Conservation (phyloP, 139 green algal genomes). For the Spirogloea muscicola region DNA sequence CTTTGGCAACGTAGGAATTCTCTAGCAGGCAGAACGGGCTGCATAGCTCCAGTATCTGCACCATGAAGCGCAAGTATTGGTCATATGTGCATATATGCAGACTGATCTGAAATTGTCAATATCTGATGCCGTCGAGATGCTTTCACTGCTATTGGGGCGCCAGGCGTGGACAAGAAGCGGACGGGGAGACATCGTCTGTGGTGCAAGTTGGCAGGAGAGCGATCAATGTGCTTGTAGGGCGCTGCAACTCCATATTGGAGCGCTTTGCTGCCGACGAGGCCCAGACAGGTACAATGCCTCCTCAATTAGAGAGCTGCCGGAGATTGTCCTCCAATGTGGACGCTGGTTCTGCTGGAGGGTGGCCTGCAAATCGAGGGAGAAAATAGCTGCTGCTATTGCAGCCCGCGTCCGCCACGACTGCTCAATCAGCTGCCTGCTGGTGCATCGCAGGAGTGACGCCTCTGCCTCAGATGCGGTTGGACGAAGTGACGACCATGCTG, state of each 20-base stretch:
- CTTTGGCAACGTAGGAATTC: background rate
- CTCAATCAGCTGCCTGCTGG: too few relatives aligned
- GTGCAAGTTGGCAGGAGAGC: constrained; percentile 59
- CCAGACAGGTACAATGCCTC: too few relatives aligned
- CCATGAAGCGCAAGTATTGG: background rate
- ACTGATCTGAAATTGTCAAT: background rate
- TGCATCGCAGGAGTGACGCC: constrained; percentile 5
- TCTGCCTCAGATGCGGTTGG: constrained; percentile 23
- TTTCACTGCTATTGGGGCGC: too few relatives aligned
- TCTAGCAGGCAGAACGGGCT: background rate
- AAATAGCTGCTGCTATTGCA: too few relatives aligned
- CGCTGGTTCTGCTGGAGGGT: too few relatives aligned
- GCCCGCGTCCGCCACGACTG: too few relatives aligned
- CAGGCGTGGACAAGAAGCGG: constrained; percentile 2
- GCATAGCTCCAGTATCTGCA: background rate
- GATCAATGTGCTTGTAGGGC: constrained; percentile 65
- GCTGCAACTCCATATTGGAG: constrained; percentile 58
- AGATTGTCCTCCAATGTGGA: too few relatives aligned
- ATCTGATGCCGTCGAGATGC: background rate
- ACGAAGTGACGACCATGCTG: constrained; percentile 33
- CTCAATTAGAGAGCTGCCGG: too few relatives aligned
- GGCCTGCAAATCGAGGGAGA: background rate
- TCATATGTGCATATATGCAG: background rate
- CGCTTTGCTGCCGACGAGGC: too few relatives aligned
- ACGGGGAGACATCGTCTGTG: constrained; percentile 6